Base-by-base conservation (phyloP, 441 rosid species). In the Mallotus japonicus region DNA sequence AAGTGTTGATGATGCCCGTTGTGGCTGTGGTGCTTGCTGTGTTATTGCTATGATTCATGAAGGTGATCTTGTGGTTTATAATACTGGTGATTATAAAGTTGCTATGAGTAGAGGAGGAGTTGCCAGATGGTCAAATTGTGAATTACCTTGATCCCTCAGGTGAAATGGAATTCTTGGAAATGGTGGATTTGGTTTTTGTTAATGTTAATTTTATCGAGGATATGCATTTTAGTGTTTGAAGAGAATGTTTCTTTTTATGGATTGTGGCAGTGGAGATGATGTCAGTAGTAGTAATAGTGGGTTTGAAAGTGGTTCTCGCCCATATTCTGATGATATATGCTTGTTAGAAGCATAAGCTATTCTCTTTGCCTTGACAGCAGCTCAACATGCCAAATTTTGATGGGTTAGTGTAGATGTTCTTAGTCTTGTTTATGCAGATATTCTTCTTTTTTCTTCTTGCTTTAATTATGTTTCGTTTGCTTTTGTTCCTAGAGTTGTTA, bases 41-140 rank as follows among this genome's bases (percentile, higher is more conserved):
- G 95, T 93, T 16, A 92, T 97, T 0, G 96, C 99, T 69, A 72
- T 92, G 78, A 78, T 92, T 28, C 79, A 82, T 20, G 70, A 83
- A 11, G 97, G 93, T 12, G 76, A 87, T 49, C 84, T 95, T 59
- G 79, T 84, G 6, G 90, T 95, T 28, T 92, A 98, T 1, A 90
- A 90, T 76, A 92, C 88, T 0, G 98, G 98, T 16, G 97, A 95
- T 73, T 95, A 97, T 51, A 93, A 97, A 20, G 96, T 93, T 60
- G 99, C 92, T 71, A 63, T 95, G 73, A 84, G 98, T 59, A 64
- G 84, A 17, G 84, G 81, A 22, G 98, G 99, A 22, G 75, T 75
- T 32, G 99, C 97, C 88, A 1, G 85, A 87, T 12, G 97, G 97
- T 15, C 82, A 88, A 65, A 55, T 82, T 13, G 77, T 80, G 16